phyloP scores from a whole-genome alignment of 2,329 filamentous ascomycete species.

The Phialophora tarda region DNA sequence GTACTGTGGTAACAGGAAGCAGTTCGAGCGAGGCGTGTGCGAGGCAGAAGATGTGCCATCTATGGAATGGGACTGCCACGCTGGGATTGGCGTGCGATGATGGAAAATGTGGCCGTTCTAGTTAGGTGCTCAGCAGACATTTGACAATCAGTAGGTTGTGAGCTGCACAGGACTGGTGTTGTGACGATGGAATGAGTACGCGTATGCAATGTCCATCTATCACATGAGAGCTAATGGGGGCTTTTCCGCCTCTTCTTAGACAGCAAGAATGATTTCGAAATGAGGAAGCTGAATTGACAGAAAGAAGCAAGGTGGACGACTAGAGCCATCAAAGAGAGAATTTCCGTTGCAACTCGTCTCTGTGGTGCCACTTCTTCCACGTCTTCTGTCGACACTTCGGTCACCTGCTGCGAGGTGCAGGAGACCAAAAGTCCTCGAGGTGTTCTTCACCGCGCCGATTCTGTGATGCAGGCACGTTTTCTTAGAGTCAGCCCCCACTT shows the following conservation, averaged over 20 bases:
- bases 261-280: not conserved
- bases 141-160: not conserved
- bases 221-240: not conserved
- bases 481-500: slow-evolving; percentile 26
- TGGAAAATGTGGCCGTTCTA: slow-evolving; percentile 2
- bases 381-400: not conserved
- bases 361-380: not conserved
- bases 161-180: too few relatives aligned
- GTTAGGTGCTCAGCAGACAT: not conserved
- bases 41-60: slow-evolving; percentile 9
- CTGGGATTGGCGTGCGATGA: slow-evolving; percentile 2
- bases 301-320: not conserved
- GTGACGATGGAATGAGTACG: too few relatives aligned
- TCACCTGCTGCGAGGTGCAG: not conserved
- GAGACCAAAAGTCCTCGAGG: slow-evolving; percentile 6
- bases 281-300: not conserved
- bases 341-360: not conserved
- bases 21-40: slow-evolving; percentile 11
- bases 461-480: not conserved
- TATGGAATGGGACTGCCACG: not conserved
- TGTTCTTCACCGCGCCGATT: slow-evolving; percentile 21
- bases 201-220: not conserved
- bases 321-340: not conserved
- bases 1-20: slow-evolving; percentile 1
- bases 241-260: not conserved